These are phyloP conservation scores for Sphagnum fallax DNA, from an alignment of 228 moss, liverwort and hornwort species.

Conservation along the genomic window DNA sequence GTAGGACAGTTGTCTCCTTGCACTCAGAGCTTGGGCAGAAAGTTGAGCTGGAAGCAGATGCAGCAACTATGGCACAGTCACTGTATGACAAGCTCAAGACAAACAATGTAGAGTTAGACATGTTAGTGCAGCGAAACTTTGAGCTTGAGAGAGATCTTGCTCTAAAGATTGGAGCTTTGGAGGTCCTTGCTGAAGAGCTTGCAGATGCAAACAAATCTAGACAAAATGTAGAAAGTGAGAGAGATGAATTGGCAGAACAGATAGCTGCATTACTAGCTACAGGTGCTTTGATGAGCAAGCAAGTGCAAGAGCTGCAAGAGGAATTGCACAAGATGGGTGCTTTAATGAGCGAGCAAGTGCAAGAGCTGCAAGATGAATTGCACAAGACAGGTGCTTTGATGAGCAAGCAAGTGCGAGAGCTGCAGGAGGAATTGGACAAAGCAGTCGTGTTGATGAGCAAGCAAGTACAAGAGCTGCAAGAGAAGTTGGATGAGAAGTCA, in stretches of 20 bases:
- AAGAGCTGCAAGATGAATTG: background rate
- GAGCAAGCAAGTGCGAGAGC: conserved; percentile 3
- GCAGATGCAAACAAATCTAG: background rate
- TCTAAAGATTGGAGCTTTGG: conserved; percentile 2
- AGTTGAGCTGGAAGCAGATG: conserved; percentile 4
- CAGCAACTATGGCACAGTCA: background rate
- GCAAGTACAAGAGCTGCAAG: background rate
- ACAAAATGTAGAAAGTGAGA: background rate
- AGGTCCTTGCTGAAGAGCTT: background rate
- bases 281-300: background rate
- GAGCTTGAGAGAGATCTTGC: conserved; percentile 21
- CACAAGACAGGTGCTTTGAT: conserved; percentile 1
- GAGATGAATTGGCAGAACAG: background rate
- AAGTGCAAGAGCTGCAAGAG: conserved; percentile 12
- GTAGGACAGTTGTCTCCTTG: conserved; percentile 1
- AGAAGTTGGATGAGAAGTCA: conserved; percentile 5
- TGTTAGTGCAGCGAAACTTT: conserved; percentile 1
- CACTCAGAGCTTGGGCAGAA: conserved; percentile 34
- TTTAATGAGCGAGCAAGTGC: conserved; percentile 7
- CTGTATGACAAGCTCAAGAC: conserved; percentile 1
- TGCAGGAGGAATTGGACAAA: conserved; percentile 10
- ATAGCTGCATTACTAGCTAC: conserved; percentile 2
- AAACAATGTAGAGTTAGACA: conserved; percentile 3
- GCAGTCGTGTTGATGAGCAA: conserved; percentile 12
- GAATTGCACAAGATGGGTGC: conserved; percentile 12